A percentile compares a stretch with the other conserved stretches of the same genome.
Conservation (phyloP, 2,329 filamentous ascomycete species). For the Colletotrichum karsti region DNA sequence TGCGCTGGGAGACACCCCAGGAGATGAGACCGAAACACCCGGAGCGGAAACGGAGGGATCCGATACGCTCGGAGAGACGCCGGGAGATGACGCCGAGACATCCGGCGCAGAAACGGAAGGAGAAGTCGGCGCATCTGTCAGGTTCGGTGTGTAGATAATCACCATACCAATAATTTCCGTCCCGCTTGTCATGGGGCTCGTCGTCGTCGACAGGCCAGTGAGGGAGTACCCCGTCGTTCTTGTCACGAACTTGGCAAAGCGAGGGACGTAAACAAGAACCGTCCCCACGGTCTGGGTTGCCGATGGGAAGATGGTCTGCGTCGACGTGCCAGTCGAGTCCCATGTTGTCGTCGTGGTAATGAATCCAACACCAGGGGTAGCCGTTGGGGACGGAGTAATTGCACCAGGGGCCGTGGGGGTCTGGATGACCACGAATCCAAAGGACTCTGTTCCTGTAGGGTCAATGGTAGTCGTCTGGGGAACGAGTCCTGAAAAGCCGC, state of each 20-base stretch:
- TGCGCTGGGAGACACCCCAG: too few relatives aligned
- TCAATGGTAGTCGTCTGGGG: conserved; percentile 12
- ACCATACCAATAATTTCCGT: conserved; percentile 12
- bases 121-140: neutral
- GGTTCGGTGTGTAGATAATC: neutral
- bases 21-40: too few relatives aligned
- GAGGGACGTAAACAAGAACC: neutral
- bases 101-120: neutral
- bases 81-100: neutral
- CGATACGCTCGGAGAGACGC: neutral
- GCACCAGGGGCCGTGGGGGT: conserved; percentile 8
- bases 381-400: neutral
- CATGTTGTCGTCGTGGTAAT: neutral
- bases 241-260: neutral
- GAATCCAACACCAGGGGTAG: neutral
- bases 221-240: neutral
- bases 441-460: neutral
- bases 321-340: conserved; percentile 7
- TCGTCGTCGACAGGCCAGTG: neutral
- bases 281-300: neutral
- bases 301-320: neutral
- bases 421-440: conserved; percentile 16
- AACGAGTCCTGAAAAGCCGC: conserved; percentile 1
- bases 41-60: too few relatives aligned
- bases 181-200: neutral